A percentile compares a stretch with the other conserved stretches of the same genome.
These are phyloP conservation scores for Salisapilia sapeloensis DNA, from an alignment of 352 stramenopile genomes.

Conservation along the genomic window DNA sequence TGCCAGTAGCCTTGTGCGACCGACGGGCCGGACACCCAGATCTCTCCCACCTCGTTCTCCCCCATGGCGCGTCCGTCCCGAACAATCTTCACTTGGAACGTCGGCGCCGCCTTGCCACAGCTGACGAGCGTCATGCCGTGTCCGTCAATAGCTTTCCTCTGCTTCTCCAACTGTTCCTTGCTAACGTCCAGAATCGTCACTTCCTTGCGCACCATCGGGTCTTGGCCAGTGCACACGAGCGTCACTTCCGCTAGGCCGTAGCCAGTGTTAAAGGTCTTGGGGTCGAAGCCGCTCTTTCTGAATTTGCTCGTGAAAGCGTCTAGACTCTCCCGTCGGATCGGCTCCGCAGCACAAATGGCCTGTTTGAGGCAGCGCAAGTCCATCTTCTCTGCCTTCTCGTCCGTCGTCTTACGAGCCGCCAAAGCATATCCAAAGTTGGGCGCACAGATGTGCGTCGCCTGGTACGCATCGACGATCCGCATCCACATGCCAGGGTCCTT, in stretches of 20 bases:
- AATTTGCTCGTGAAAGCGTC: slow-evolving; percentile 64
- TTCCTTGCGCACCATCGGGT: slow-evolving; percentile 21
- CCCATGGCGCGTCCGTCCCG: slow-evolving; percentile 26
- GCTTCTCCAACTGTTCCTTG: slow-evolving; percentile 42
- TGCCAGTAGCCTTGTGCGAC: slow-evolving; percentile 64
- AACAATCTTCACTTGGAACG: slow-evolving; percentile 49
- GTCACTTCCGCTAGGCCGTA: slow-evolving; percentile 75
- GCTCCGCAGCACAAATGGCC: slow-evolving; percentile 63
- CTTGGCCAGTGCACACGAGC: slow-evolving; percentile 56
- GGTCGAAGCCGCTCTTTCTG: slow-evolving; percentile 29
- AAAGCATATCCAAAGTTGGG: slow-evolving; percentile 73
- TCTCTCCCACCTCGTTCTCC: slow-evolving; percentile 72
- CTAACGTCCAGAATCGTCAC: slow-evolving; percentile 47
- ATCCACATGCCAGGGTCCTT: slow-evolving; percentile 75
- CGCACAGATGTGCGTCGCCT: slow-evolving; percentile 55
- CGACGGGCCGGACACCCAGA: slow-evolving; percentile 84
- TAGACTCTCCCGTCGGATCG: slow-evolving; percentile 59
- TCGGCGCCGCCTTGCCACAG: slow-evolving; percentile 67
- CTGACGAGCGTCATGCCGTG: slow-evolving; percentile 42
- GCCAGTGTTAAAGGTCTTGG: slow-evolving; percentile 61
- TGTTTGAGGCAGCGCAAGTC: slow-evolving; percentile 55
- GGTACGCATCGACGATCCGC: slow-evolving; percentile 52
- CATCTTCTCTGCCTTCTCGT: slow-evolving; percentile 32
- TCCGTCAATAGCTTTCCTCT: slow-evolving; percentile 18
- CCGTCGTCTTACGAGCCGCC: slow-evolving; percentile 50